Percentiles rank a stretch among this genome's conserved stretches.
Evolutionary conservation across 768 basidiomycete species (phyloP).

Genomic region (Suillus subalutaceus): DNA sequence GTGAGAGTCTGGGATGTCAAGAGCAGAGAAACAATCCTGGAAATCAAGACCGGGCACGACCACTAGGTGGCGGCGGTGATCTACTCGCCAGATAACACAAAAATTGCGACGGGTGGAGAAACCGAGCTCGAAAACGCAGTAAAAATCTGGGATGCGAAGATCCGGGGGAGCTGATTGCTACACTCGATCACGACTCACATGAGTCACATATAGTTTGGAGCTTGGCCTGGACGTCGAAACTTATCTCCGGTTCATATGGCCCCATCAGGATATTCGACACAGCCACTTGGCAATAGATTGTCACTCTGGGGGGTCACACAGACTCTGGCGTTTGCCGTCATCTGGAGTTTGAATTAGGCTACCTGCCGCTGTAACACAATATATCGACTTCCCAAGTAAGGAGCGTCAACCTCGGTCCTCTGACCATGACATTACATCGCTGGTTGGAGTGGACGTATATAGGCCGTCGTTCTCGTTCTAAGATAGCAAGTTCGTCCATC

Average conservation of each 20-base stretch:
- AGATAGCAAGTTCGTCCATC: neutral
- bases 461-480: neutral
- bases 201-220: accelerated
- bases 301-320: neutral
- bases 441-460: neutral
- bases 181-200: neutral
- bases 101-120: neutral
- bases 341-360: too few species aligned
- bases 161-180: neutral
- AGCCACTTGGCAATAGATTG: too few species aligned
- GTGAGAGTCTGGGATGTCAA: neutral
- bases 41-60: too few species aligned
- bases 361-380: too few species aligned
- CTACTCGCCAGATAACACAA: neutral
- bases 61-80: too few species aligned
- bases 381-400: neutral
- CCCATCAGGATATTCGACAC: too few species aligned
- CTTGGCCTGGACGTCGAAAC: neutral
- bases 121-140: neutral
- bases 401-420: neutral
- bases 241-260: neutral
- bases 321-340: too few species aligned
- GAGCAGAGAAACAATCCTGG: neutral
- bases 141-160: neutral
- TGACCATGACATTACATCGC: neutral